These are phyloP conservation scores for Tuber umbilicatum DNA, from an alignment of 495 filamentous ascomycete genomes.

Conservation along the genomic window DNA sequence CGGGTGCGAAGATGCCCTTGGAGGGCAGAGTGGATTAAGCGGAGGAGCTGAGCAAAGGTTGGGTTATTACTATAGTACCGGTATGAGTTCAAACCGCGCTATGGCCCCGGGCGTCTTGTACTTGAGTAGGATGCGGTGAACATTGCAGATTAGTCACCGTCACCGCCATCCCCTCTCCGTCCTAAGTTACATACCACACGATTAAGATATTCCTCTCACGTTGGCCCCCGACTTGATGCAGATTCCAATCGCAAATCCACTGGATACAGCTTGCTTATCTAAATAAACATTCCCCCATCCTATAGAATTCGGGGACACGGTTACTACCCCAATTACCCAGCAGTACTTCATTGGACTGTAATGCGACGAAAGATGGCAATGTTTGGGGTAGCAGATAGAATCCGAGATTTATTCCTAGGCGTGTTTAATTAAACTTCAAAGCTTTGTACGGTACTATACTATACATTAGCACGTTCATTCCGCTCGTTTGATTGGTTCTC, in stretches of 20 bases:
- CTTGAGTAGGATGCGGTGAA: not conserved
- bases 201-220: not conserved
- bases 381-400: too few relatives aligned
- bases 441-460: too few relatives aligned
- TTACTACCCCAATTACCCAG: too few relatives aligned
- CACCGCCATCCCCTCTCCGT: not conserved
- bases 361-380: too few relatives aligned
- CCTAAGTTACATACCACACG: not conserved
- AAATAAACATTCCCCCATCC: not conserved
- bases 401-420: too few relatives aligned
- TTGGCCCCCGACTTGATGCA: not conserved
- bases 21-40: not conserved
- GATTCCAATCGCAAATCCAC: not conserved
- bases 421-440: too few relatives aligned
- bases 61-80: too few relatives aligned
- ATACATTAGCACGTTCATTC: too few relatives aligned
- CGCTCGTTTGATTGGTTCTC: too few relatives aligned
- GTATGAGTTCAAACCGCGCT: not conserved
- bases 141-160: not conserved
- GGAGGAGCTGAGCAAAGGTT: not conserved
- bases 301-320: not conserved
- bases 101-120: not conserved
- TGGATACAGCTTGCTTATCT: not conserved
- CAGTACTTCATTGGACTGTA: too few relatives aligned
- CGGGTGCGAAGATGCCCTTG: not conserved